Conservation (phyloP, 306 rosid genomes). For the Canavalia ensiformis region DNA sequence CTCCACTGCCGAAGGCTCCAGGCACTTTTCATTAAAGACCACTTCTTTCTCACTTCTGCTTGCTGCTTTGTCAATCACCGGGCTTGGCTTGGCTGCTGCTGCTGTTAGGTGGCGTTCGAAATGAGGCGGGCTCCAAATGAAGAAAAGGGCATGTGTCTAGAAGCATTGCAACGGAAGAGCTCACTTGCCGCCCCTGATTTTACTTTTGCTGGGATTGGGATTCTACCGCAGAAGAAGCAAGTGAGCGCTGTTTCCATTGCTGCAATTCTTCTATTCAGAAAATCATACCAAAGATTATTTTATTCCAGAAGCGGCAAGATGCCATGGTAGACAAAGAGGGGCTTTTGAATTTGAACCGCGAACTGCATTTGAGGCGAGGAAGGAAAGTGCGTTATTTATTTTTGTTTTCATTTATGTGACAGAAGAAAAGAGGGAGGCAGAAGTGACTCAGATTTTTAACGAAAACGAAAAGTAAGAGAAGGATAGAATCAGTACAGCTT, state of each 20-base stretch:
- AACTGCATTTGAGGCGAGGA: slow-evolving; percentile 56
- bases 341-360: slow-evolving; percentile 55
- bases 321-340: slow-evolving; percentile 21
- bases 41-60: too few species aligned
- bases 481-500: not conserved
- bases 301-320: not conserved
- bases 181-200: slow-evolving; percentile 18
- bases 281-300: not conserved
- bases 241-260: slow-evolving; percentile 48
- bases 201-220: slow-evolving; percentile 48
- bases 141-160: slow-evolving; percentile 18
- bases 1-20: too few species aligned
- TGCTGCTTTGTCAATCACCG: too few species aligned
- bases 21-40: not conserved
- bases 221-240: slow-evolving; percentile 56
- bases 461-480: slow-evolving; percentile 39
- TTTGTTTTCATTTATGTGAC: slow-evolving; percentile 29
- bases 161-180: slow-evolving; percentile 44
- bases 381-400: slow-evolving; percentile 23
- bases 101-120: slow-evolving; percentile 39
- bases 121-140: slow-evolving; percentile 45
- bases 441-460: slow-evolving; percentile 18
- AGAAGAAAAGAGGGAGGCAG: not conserved
- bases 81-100: slow-evolving; percentile 37
- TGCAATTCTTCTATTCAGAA: not conserved